These are phyloP conservation scores for Vaccinium vitisidaea DNA, from an alignment of 148 eudicot species.

Conservation along the genomic window DNA sequence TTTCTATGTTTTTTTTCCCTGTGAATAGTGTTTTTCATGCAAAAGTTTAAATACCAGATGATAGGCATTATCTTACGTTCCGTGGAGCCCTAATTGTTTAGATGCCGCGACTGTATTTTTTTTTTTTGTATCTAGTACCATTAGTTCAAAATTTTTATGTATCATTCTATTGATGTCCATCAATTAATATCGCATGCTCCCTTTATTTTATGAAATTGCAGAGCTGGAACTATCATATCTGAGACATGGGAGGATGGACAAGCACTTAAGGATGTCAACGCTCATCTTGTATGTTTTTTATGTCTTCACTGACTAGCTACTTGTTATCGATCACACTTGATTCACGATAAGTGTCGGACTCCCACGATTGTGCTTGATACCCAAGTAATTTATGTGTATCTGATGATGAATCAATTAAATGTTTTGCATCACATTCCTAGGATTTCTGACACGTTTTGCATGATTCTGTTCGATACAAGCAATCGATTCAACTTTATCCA, in stretches of 20 bases:
- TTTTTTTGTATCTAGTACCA: neutral
- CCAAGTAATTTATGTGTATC: neutral
- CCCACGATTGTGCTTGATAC: neutral
- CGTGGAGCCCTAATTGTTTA: neutral
- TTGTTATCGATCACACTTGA: neutral
- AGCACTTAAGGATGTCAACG: slow-evolving; percentile 79
- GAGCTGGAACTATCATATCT: slow-evolving; percentile 96
- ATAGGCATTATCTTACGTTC: neutral
- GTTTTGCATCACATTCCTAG: neutral
- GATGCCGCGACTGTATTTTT: neutral
- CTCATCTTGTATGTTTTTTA: slow-evolving; percentile 70
- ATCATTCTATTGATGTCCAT: neutral
- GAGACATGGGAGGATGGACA: slow-evolving; percentile 99
- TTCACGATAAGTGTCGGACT: neutral
- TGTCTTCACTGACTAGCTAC: neutral
- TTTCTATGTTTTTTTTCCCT: neutral
- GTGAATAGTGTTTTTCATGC: neutral
- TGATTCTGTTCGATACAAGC: neutral
- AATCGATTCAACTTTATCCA: neutral
- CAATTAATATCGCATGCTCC: slow-evolving; percentile 6
- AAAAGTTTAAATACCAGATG: neutral
- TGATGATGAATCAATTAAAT: neutral
- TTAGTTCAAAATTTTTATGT: neutral
- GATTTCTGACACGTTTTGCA: neutral
- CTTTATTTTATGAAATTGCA: slow-evolving; percentile 32